phyloP scores from a whole-genome alignment of 768 basidiomycete genomes.

The Lactarius psammicola region DNA sequence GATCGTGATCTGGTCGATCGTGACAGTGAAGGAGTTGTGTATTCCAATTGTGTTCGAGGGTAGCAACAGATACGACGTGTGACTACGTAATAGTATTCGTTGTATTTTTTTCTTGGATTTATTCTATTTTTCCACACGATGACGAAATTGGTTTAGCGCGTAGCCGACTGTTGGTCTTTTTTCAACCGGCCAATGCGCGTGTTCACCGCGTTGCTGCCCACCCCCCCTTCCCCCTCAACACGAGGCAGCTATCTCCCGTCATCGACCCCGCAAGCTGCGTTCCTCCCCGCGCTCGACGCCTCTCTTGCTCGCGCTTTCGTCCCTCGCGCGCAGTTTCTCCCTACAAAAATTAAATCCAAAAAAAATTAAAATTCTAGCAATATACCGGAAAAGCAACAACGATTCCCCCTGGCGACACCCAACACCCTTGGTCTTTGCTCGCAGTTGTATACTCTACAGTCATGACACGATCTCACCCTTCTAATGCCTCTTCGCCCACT shows the following conservation, averaged over 20 bases:
- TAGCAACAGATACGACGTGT: too few relatives aligned
- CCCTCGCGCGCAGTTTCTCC: neutral
- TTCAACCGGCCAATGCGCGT: neutral
- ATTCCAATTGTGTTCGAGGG: too few relatives aligned
- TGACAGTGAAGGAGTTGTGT: neutral
- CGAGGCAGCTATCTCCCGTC: conserved; percentile 16
- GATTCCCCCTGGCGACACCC: neutral
- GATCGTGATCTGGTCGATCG: conserved; percentile 19
- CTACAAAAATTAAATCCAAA: conserved; percentile 13
- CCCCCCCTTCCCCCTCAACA: conserved; percentile 8
- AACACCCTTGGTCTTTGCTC: neutral
- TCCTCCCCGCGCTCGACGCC: neutral
- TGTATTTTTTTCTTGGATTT: too few relatives aligned
- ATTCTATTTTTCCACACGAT: too few relatives aligned
- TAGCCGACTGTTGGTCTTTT: neutral
- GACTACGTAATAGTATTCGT: too few relatives aligned
- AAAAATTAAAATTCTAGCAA: neutral
- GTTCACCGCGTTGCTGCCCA: conserved; percentile 1
- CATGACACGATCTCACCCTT: conserved; percentile 19
- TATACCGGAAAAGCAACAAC: neutral
- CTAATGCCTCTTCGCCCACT: conserved; percentile 16
- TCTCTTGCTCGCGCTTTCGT: neutral
- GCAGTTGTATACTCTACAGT: conserved; percentile 9
- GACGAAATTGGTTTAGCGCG: conserved; percentile 7
- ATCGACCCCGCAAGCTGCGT: neutral